Conservation (phyloP, 257 asterid genomes). For the Ilex aquifolium region DNA sequence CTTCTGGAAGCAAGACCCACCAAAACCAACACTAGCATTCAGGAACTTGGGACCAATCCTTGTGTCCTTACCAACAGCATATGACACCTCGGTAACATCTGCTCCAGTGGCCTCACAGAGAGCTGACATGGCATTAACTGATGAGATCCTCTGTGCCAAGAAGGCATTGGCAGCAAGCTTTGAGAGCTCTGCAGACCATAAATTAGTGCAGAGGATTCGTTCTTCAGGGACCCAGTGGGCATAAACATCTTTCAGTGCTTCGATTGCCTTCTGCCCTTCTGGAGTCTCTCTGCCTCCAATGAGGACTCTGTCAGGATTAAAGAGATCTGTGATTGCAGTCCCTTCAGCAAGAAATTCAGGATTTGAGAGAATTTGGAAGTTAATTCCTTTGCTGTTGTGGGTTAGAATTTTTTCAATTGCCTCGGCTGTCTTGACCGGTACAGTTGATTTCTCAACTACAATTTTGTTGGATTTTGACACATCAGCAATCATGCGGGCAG, state of each 20-base stretch:
- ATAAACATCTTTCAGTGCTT: constrained; percentile 58
- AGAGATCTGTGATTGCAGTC: constrained; percentile 73
- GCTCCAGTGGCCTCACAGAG: constrained; percentile 93
- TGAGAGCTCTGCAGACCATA: constrained; percentile 94
- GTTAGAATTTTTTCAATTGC: constrained; percentile 80
- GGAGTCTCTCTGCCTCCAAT: constrained; percentile 92
- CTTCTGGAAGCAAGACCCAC: constrained; percentile 92
- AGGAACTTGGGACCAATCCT: constrained; percentile 82
- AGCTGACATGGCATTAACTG: constrained; percentile 90
- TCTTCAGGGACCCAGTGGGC: constrained; percentile 89
- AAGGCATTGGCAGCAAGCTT: constrained; percentile 92
- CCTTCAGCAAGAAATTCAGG: constrained; percentile 92
- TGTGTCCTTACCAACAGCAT: constrained; percentile 70
- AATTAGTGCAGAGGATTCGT: constrained; percentile 61
- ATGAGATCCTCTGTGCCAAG: constrained; percentile 91
- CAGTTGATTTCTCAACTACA: constrained; percentile 89
- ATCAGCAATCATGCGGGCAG: constrained; percentile 94
- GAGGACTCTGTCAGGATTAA: constrained; percentile 78
- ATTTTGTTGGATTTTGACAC: constrained; percentile 85
- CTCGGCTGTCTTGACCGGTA: constrained; percentile 91
- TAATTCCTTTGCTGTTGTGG: constrained; percentile 83
- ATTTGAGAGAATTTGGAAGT: constrained; percentile 74
- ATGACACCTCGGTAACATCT: constrained; percentile 64
- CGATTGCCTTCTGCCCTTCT: constrained; percentile 67
- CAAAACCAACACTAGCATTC: constrained; percentile 84